Evolutionary conservation across 148 eudicot genomes (phyloP).

Genomic region (Rhododendron griersonianum): DNA sequence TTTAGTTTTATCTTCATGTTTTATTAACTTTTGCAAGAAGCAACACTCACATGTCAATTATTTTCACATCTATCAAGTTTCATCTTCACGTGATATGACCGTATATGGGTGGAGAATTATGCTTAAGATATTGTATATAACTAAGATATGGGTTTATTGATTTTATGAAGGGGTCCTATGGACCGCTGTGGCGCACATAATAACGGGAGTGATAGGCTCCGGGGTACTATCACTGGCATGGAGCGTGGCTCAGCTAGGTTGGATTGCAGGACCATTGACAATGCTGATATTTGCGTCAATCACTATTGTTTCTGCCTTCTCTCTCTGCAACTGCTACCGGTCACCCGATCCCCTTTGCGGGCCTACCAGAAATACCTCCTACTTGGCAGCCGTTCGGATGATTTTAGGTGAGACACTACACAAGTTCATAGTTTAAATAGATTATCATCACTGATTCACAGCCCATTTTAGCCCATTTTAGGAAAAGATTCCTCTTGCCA

Average conservation of each 20-base stretch:
- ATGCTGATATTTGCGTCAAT: slow-evolving; percentile 35
- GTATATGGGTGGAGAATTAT: background rate
- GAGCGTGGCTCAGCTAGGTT: slow-evolving; percentile 52
- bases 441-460: too few species aligned
- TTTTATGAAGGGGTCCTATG: slow-evolving; percentile 33
- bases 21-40: background rate
- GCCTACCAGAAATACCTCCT: slow-evolving; percentile 30
- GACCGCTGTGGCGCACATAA: slow-evolving; percentile 55
- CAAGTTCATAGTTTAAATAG: background rate
- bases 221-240: slow-evolving; percentile 54
- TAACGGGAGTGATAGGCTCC: slow-evolving; percentile 51
- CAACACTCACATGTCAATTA: background rate
- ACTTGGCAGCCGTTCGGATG: slow-evolving; percentile 32
- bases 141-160: background rate
- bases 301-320: slow-evolving; percentile 26
- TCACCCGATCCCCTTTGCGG: slow-evolving; percentile 35
- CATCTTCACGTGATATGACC: background rate
- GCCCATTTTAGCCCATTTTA: background rate
- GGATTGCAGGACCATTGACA: slow-evolving; percentile 51
- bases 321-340: slow-evolving; percentile 40
- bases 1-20: background rate
- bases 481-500: background rate
- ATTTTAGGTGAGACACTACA: slow-evolving; percentile 30
- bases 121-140: background rate
- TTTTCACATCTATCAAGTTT: background rate